Base-by-base conservation (phyloP, 2,329 filamentous ascomycete species). In the Pestalotiopsis sp. region DNA sequence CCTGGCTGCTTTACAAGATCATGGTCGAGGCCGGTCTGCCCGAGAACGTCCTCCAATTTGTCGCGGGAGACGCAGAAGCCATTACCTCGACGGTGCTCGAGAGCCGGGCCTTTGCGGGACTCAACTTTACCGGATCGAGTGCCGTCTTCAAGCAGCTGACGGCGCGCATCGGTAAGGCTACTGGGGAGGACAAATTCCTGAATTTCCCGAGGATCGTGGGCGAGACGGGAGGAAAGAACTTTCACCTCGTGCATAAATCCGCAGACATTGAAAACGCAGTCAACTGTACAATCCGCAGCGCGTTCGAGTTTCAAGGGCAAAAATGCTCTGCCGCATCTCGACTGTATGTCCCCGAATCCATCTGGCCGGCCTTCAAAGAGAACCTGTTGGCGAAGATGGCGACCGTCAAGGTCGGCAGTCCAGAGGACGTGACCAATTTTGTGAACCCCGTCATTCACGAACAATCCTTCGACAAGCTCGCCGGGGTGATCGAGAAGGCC, bases 141-240 rank as follows among this genome's bases (percentile, higher is more conserved):
- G 77, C 77, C 41, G 80, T 83, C 3, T 82, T 83, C 69, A 75
- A 77, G 20, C 70, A 68, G 0, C 20, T 83, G 0, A 77, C 77
- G 66, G 75, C 67, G 56, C 77, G 76, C 66, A 77, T 78, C 17
- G 81, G 78, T 13, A 62, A 77, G 36, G 75, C 71, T 7, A 71
- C 74, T 7, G 77, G 70, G 2, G 73, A 73, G 3, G 75, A 76
- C 20, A 77, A 72, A 2, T 81, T 81, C 66, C 73, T 75, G 20
- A 76, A 80, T 57, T 81, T 76, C 74, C 84, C 84, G 0, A 77
- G 83, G 1, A 77, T 86, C 38, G 82, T 86, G 2, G 85, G 84
- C 67, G 85, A 87, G 78, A 87, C 84, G 0, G 81, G 82, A 64
- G 85, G 85, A 64, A 87, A 87, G 81, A 87, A 87, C 76, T 86